Base-by-base conservation (phyloP, 129 eudicot genomes). In the Pittosporum tobira region DNA sequence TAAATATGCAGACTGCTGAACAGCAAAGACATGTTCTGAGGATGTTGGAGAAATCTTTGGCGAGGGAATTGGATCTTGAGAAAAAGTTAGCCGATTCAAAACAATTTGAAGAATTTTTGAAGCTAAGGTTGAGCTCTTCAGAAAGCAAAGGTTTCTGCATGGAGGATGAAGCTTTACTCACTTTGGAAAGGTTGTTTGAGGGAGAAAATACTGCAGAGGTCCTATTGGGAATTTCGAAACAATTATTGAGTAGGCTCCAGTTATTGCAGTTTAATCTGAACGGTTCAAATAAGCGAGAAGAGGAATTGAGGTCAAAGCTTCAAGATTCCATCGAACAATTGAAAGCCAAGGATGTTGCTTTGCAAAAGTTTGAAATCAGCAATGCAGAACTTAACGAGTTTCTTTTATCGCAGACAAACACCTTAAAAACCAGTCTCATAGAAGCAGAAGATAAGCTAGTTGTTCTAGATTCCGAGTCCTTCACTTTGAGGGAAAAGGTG, bases 21-120 rank as follows among this genome's bases (percentile, higher is more conserved):
- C 86, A 89, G 48, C 97, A 79, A 53, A 84, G 93, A 49, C 80
- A 76, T 26, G 55, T 84, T 48, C 52, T 93, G 51, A 69, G 87
- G 77, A 87, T 93, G 99, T 81, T 81, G 54, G 96, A 81, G 62
- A 93, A 79, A 64, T 84, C 99, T 31, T 72, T 93, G 64, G 99
- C 91, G 42, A 63, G 85, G 45, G 99, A 93, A 61, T 38, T 87
- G 13, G 94, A 87, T 64, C 85, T 81, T 26, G 99, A 93, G 59
- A 93, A 79, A 52, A 72, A 76, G 65, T 44, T 79, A 16, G 40
- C 59, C 13, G 96, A 93, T 66, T 76, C 81, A 6, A 79, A 69
- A 55, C 89, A 76, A 60, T 61, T 65, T 15, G 84, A 83, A 72
- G 96, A 87, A 59, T 79, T 68, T 47, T 48, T 87, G 69, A 84